Evolutionary conservation across 176 grass and related monocot species (phyloP).

Genomic region (Tillandsia leiboldiana): DNA sequence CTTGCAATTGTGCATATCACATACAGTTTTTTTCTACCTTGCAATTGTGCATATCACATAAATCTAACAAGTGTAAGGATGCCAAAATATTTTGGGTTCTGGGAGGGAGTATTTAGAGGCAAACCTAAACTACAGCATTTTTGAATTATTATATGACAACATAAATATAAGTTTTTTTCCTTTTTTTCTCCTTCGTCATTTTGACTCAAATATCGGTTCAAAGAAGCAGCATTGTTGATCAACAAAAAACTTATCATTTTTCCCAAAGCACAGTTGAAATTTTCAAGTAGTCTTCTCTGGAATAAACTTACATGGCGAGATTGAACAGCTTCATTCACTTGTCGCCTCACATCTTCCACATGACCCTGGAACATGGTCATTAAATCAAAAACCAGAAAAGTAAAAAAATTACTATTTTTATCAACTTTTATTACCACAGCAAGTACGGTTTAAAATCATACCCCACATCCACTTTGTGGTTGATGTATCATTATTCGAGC

Average conservation of each 20-base stretch:
- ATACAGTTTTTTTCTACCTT: too few relatives aligned
- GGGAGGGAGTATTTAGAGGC: too few relatives aligned
- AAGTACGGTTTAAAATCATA: constrained; percentile 26
- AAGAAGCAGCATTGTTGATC: background rate
- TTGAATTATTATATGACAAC: too few relatives aligned
- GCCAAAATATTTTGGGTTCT: too few relatives aligned
- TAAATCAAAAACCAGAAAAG: constrained; percentile 15
- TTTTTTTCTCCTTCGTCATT: too few relatives aligned
- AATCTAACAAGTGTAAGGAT: too few relatives aligned
- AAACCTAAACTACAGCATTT: too few relatives aligned
- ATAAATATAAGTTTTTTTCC: too few relatives aligned
- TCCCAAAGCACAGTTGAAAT: background rate
- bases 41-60: too few relatives aligned
- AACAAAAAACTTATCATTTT: background rate
- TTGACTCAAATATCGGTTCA: too few relatives aligned
- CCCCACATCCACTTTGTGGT: constrained; percentile 75
- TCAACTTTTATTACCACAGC: background rate
- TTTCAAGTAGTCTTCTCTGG: background rate
- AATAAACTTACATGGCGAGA: constrained; percentile 52
- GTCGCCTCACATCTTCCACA: constrained; percentile 62
- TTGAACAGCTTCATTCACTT: constrained; percentile 68
- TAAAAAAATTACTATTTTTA: constrained; percentile 11
- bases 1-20: too few relatives aligned
- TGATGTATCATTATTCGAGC: constrained; percentile 97
- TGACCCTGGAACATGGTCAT: constrained; percentile 34